These are phyloP conservation scores for Dryas alaskensis DNA, from an alignment of 306 rosid genomes.

Conservation along the genomic window DNA sequence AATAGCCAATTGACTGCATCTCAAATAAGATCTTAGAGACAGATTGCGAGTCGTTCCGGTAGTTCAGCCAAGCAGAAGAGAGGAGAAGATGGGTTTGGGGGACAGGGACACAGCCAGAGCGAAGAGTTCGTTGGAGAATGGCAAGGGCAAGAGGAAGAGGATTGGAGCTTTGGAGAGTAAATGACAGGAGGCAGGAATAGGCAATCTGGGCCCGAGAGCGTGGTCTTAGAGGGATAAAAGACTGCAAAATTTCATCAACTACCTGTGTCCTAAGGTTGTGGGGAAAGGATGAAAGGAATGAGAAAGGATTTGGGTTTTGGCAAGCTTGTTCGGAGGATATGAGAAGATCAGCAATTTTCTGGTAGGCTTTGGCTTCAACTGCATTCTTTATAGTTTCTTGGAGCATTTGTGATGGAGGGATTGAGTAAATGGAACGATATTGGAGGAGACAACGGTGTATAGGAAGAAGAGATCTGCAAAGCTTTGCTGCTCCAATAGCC, in stretches of 20 bases:
- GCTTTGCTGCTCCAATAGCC: slow-evolving; percentile 34
- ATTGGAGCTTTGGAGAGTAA: slow-evolving; percentile 55
- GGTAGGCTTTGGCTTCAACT: slow-evolving; percentile 57
- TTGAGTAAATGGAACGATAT: slow-evolving; percentile 25
- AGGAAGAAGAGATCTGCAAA: slow-evolving; percentile 23
- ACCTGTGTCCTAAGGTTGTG: slow-evolving; percentile 39
- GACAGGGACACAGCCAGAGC: slow-evolving; percentile 64
- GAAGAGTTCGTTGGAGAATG: slow-evolving; percentile 49
- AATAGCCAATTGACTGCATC: slow-evolving; percentile 68
- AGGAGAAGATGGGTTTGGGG: slow-evolving; percentile 65
- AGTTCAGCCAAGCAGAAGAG: slow-evolving; percentile 61
- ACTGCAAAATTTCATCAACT: slow-evolving; percentile 73
- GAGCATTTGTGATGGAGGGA: slow-evolving; percentile 36
- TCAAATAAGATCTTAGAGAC: slow-evolving; percentile 49
- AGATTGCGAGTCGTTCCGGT: slow-evolving; percentile 33
- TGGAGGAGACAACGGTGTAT: slow-evolving; percentile 26
- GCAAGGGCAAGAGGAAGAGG: slow-evolving; percentile 66
- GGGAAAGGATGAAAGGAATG: slow-evolving; percentile 58
- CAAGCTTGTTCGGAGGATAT: slow-evolving; percentile 33
- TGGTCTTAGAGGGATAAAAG: slow-evolving; percentile 62
- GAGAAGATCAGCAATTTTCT: slow-evolving; percentile 59
- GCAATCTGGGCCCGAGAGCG: slow-evolving; percentile 45
- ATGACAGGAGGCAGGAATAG: slow-evolving; percentile 53
- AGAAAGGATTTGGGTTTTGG: slow-evolving; percentile 65
- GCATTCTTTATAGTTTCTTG: slow-evolving; percentile 46